Evolutionary conservation across 1,139 yeast genomes (phyloP).

Genomic region (Yamadazyma atmosphaerica): DNA sequence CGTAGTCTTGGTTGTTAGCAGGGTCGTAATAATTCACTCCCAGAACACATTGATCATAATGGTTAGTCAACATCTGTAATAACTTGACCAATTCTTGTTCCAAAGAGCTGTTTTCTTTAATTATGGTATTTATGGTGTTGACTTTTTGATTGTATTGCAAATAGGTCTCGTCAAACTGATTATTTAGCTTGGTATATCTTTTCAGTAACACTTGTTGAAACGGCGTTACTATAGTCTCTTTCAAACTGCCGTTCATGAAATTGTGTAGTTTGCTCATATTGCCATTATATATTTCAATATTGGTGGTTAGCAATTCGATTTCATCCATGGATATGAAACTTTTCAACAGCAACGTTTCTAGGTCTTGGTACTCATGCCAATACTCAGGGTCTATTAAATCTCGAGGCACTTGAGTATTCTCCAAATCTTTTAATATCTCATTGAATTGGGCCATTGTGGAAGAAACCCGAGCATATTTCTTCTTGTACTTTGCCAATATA

Average conservation of each 20-base stretch:
- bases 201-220: conserved; percentile 16
- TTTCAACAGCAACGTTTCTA: conserved; percentile 14
- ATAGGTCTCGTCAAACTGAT: conserved; percentile 20
- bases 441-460: conserved; percentile 29
- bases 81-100: conserved; percentile 73
- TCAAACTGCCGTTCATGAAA: conserved; percentile 21
- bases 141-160: background rate
- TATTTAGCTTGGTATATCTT: conserved; percentile 18
- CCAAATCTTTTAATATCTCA: conserved; percentile 24
- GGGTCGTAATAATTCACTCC: conserved; percentile 24
- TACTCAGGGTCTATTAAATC: conserved; percentile 19
- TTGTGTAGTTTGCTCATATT: conserved; percentile 27
- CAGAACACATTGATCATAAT: conserved; percentile 73
- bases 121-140: conserved; percentile 14
- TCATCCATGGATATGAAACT: conserved; percentile 42
- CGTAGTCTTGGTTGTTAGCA: conserved; percentile 19
- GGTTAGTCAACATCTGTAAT: conserved; percentile 72
- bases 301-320: conserved; percentile 24
- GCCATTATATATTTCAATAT: conserved; percentile 27
- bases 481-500: conserved; percentile 14
- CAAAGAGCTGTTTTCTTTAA: conserved; percentile 47
- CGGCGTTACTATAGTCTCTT: conserved; percentile 18
- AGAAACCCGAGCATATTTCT: conserved; percentile 15
- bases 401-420: conserved; percentile 28
- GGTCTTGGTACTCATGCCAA: background rate